Percentiles rank a stretch among this genome's conserved stretches.
These are phyloP conservation scores for Phytophthora tubulina DNA, from an alignment of 352 stramenopile genomes.

Conservation along the genomic window DNA sequence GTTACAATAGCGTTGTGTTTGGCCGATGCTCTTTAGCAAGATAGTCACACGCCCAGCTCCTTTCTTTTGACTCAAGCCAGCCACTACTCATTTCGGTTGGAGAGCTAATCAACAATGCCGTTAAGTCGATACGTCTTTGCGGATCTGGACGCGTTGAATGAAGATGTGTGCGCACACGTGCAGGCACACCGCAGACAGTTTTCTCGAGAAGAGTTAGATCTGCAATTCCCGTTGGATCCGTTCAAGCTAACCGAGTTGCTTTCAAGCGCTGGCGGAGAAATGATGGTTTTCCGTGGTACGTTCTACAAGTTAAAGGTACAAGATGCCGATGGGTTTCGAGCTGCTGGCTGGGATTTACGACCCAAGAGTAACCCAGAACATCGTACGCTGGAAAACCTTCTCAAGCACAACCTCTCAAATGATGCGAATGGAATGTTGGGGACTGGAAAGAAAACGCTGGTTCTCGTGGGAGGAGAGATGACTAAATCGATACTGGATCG, in stretches of 20 bases:
- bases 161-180: neutral
- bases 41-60: neutral
- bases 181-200: neutral
- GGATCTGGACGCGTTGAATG: conserved; percentile 3
- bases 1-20: conserved; percentile 17
- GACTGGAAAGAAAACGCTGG: neutral
- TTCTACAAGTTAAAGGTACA: neutral
- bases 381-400: conserved; percentile 2
- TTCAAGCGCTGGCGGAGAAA: neutral
- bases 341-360: conserved; percentile 5
- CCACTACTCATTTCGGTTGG: too few relatives aligned
- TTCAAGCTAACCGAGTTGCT: conserved; percentile 2
- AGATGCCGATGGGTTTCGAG: neutral
- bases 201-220: neutral
- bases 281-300: neutral
- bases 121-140: conserved; percentile 1
- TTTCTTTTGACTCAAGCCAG: neutral
- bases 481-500: conserved; percentile 1
- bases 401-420: conserved; percentile 9
- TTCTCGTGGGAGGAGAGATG: conserved; percentile 5
- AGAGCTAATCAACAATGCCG: neutral
- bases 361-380: neutral
- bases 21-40: neutral
- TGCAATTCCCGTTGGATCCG: conserved; percentile 2
- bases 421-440: conserved; percentile 1